Conservation (phyloP, 2,329 filamentous ascomycete genomes). For the Trichophyton schoenleinii region DNA sequence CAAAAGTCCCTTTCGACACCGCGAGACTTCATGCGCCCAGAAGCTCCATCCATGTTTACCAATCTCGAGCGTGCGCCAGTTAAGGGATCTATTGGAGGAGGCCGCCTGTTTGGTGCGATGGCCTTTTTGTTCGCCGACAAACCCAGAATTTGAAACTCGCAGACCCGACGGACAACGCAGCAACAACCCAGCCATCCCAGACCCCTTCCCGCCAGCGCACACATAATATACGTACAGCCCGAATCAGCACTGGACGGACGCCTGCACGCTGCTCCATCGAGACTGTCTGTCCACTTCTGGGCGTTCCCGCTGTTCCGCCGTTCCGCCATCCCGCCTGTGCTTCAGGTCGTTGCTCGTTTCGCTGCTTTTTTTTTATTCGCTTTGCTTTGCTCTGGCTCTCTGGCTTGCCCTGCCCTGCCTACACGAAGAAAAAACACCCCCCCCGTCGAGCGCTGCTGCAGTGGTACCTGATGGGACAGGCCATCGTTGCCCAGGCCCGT, state of each 20-base stretch:
- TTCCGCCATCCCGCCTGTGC: background rate
- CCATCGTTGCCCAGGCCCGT: conserved; percentile 6
- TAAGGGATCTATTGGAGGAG: conserved; percentile 3
- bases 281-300: background rate
- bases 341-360: no score
- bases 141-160: conserved; percentile 2
- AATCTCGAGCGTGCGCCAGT: background rate
- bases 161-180: background rate
- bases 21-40: background rate
- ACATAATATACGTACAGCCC: background rate
- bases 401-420: background rate
- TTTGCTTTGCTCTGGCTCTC: background rate
- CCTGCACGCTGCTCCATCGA: background rate
- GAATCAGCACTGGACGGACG: background rate
- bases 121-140: conserved; percentile 4
- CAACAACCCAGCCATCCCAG: background rate
- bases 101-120: background rate
- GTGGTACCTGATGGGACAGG: conserved; percentile 13
- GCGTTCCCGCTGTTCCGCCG: background rate
- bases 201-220: conserved; percentile 1
- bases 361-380: no score
- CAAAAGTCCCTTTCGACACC: background rate
- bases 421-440: background rate
- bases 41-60: conserved; percentile 1
- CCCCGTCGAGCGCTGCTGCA: conserved; percentile 5